These are phyloP conservation scores for Globisporangium okanoganense DNA, from an alignment of 352 stramenopile genomes.

Conservation along the genomic window DNA sequence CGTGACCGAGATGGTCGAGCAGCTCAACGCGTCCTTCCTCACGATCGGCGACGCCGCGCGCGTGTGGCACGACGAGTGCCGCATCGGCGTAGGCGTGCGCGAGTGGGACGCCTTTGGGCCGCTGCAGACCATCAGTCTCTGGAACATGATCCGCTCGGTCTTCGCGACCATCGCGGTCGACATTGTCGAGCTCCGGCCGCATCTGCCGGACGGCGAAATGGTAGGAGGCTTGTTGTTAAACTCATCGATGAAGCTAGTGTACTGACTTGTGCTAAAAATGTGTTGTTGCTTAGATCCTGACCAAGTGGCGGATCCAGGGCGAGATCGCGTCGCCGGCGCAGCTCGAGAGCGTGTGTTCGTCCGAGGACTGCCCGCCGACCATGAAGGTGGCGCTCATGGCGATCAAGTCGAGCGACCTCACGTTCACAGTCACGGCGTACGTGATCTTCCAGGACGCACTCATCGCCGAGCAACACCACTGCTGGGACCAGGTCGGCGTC, in stretches of 20 bases:
- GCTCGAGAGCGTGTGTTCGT: conserved; percentile 56
- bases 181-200: conserved; percentile 73
- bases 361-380: conserved; percentile 61
- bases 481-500: conserved; percentile 79
- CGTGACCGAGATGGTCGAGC: conserved; percentile 79
- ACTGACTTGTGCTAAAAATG: background rate
- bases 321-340: conserved; percentile 66
- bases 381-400: conserved; percentile 65
- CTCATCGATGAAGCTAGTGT: background rate
- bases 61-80: conserved; percentile 75
- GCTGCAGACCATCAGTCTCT: conserved; percentile 71
- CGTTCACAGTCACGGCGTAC: conserved; percentile 83
- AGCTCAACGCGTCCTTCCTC: conserved; percentile 63
- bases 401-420: conserved; percentile 80
- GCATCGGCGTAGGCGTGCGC: conserved; percentile 68
- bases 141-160: conserved; percentile 79
- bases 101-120: conserved; percentile 75
- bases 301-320: conserved; percentile 79
- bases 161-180: conserved; percentile 75
- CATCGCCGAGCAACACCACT: conserved; percentile 76
- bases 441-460: conserved; percentile 71
- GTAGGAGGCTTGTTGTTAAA: conserved; percentile 12
- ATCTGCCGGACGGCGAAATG: conserved; percentile 76
- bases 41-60: conserved; percentile 60
- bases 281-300: conserved; percentile 42